Evolutionary conservation across 2,329 filamentous ascomycete species (phyloP).

Genomic region (Amylocarpus encephaloides): DNA sequence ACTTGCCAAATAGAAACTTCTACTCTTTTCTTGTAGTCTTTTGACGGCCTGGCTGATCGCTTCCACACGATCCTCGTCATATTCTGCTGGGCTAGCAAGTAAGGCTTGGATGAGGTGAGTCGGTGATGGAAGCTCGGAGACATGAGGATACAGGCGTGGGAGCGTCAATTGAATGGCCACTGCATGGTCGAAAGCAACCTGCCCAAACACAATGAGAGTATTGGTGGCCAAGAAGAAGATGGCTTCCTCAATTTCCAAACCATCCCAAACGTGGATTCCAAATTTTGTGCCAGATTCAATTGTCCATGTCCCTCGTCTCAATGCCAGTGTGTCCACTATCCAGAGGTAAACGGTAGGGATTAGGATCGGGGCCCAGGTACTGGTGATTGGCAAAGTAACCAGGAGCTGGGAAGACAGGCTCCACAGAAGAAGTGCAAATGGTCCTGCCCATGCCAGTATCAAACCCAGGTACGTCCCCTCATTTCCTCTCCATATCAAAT

Average conservation of each 20-base stretch:
- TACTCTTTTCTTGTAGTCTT: slow-evolving; percentile 57
- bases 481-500: slow-evolving; percentile 39
- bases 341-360: slow-evolving; percentile 65
- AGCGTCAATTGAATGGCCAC: slow-evolving; percentile 60
- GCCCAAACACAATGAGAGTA: slow-evolving; percentile 60
- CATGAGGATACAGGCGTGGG: slow-evolving; percentile 47
- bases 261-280: slow-evolving; percentile 54
- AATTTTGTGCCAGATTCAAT: slow-evolving; percentile 64
- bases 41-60: slow-evolving; percentile 54
- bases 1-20: slow-evolving; percentile 69
- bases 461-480: slow-evolving; percentile 61
- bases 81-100: slow-evolving; percentile 38
- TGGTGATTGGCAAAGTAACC: slow-evolving; percentile 50
- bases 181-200: slow-evolving; percentile 63
- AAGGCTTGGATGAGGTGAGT: slow-evolving; percentile 47
- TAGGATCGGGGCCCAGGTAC: slow-evolving; percentile 52
- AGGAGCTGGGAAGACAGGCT: slow-evolving; percentile 58
- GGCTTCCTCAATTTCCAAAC: slow-evolving; percentile 67
- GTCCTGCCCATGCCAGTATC: slow-evolving; percentile 62
- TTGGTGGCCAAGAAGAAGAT: slow-evolving; percentile 69
- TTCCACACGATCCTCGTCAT: slow-evolving; percentile 50
- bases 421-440: slow-evolving; percentile 60
- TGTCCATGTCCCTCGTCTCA: slow-evolving; percentile 64
- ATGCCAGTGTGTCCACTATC: slow-evolving; percentile 62
- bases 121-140: slow-evolving; percentile 44